phyloP scores from a whole-genome alignment of 345 rosid species.

The Acer saccharum region DNA sequence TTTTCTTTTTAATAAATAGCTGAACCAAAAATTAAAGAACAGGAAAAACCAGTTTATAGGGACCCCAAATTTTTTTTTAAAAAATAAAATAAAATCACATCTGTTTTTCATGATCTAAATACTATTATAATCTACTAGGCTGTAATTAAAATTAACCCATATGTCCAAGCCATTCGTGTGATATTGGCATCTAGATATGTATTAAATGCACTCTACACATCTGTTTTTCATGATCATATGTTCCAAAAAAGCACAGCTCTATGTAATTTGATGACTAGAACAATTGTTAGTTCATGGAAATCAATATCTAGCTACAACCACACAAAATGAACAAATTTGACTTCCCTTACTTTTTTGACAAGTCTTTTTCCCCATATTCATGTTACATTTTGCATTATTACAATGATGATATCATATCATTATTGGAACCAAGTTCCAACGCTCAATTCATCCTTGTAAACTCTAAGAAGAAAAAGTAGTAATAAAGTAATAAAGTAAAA shows the following conservation, averaged over 20 bases:
- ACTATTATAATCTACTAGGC: not conserved
- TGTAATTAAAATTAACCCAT: not conserved
- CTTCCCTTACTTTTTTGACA: slow-evolving; percentile 25
- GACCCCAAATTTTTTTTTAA: not conserved
- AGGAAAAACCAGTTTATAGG: not conserved
- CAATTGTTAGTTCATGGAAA: slow-evolving; percentile 18
- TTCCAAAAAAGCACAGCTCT: not conserved
- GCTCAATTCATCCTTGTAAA: slow-evolving; percentile 30
- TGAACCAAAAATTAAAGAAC: not conserved
- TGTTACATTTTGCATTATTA: slow-evolving; percentile 44
- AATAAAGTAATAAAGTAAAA: not conserved
- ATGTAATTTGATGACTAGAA: slow-evolving; percentile 17
- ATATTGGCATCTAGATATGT: not conserved
- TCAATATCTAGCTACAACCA: slow-evolving; percentile 16
- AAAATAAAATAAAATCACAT: not conserved
- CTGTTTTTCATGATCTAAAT: not conserved
- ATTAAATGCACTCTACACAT: not conserved
- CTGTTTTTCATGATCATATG: no score
- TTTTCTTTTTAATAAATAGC: not conserved
- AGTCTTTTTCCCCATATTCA: slow-evolving; percentile 43
- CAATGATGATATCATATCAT: slow-evolving; percentile 46
- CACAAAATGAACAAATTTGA: slow-evolving; percentile 30
- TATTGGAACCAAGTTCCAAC: slow-evolving; percentile 67
- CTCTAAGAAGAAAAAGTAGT: slow-evolving; percentile 2
- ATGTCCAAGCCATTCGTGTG: not conserved